phyloP scores from a whole-genome alignment of 1,139 yeast species.

The Taphrina pruni region DNA sequence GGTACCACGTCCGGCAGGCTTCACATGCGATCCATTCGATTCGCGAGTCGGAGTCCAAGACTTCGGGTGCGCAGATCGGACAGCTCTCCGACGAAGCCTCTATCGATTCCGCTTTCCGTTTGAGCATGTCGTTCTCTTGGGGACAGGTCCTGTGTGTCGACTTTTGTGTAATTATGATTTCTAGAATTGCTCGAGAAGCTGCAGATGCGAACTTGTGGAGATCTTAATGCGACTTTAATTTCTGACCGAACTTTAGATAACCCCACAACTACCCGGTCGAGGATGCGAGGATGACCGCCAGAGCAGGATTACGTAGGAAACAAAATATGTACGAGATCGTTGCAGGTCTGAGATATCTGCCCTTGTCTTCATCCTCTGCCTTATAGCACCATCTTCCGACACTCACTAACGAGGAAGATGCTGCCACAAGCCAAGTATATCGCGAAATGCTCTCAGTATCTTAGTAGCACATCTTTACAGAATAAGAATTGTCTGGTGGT shows the following conservation, averaged over 20 bases:
- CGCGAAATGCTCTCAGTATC: constrained; percentile 20
- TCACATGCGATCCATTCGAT: constrained; percentile 37
- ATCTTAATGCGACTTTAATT: constrained; percentile 4
- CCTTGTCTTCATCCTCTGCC: too few relatives aligned
- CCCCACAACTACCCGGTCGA: constrained; percentile 3
- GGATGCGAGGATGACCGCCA: not conserved
- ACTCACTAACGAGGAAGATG: not conserved
- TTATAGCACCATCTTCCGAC: too few relatives aligned
- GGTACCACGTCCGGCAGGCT: constrained; percentile 35
- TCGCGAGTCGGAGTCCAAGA: not conserved
- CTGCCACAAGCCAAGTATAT: constrained; percentile 21
- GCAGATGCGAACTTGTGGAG: constrained; percentile 7
- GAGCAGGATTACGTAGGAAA: not conserved
- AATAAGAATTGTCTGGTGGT: constrained; percentile 33
- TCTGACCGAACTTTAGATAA: not conserved
- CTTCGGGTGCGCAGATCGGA: constrained; percentile 5
- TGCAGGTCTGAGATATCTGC: too few relatives aligned
- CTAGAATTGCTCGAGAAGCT: not conserved
- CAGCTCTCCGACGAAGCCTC: constrained; percentile 4
- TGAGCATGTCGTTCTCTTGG: not conserved
- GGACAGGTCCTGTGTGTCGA: too few relatives aligned
- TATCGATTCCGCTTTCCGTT: constrained; percentile 11
- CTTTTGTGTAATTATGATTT: too few relatives aligned
- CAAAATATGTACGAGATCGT: too few relatives aligned
- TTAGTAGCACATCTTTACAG: constrained; percentile 4